phyloP scores from a whole-genome alignment of 192 early-diverging fungal genomes.

The Phlyctochytrium bullatum region DNA sequence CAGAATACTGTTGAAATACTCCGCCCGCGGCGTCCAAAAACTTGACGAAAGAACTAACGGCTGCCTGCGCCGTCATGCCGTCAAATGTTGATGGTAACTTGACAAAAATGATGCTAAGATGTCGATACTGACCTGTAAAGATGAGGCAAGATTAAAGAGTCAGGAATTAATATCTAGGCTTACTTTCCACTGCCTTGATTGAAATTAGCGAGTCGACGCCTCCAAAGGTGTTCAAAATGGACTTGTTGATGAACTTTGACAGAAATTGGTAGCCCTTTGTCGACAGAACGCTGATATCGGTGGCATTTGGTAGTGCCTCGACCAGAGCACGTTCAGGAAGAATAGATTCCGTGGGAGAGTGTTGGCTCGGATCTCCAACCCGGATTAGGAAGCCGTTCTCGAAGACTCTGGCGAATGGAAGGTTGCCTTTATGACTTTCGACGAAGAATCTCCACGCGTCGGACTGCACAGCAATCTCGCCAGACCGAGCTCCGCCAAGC shows the following conservation, averaged over 20 bases:
- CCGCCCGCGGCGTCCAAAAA: background rate
- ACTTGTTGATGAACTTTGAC: background rate
- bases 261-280: background rate
- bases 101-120: background rate
- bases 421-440: background rate
- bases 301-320: background rate
- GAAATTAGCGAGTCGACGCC: background rate
- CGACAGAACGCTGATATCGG: no score
- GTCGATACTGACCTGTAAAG: background rate
- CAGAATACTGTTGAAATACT: slow-evolving; percentile 6
- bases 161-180: no score
- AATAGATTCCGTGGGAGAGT: background rate
- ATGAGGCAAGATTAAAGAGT: no score
- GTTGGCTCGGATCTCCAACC: background rate
- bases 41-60: background rate
- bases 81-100: background rate
- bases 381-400: background rate
- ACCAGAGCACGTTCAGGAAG: background rate
- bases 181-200: background rate
- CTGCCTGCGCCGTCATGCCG: background rate
- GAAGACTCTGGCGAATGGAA: background rate
- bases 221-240: background rate
- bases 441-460: background rate
- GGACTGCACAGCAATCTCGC: background rate
- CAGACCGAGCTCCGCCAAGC: background rate